Conservation (phyloP, 2,329 filamentous ascomycete species). For the Cryphonectria radicalis region DNA sequence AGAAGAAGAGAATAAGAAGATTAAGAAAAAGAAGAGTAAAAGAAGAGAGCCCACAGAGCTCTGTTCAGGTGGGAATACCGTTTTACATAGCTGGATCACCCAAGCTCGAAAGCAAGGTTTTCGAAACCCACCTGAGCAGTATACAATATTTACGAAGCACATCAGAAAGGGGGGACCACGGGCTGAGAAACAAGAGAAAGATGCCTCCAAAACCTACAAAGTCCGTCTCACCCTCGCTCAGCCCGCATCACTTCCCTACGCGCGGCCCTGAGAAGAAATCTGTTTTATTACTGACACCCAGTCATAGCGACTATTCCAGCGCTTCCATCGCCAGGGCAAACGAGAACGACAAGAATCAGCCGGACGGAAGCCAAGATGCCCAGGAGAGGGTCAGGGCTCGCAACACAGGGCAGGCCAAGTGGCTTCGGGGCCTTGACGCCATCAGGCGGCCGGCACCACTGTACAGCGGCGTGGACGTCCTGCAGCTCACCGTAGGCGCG, state of each 20-base stretch:
- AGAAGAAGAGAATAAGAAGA: not conserved
- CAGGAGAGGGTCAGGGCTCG: not conserved
- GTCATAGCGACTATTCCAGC: not conserved
- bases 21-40: not conserved
- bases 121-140: not conserved
- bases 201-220: not conserved
- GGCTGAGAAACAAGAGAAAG: not conserved
- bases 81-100: not conserved
- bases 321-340: not conserved
- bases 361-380: not conserved
- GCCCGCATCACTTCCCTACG: not conserved
- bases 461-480: not conserved
- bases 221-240: not conserved
- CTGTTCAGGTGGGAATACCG: not conserved
- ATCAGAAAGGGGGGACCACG: not conserved
- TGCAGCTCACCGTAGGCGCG: not conserved
- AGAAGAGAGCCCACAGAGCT: not conserved
- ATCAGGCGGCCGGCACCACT: conserved; percentile 1
- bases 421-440: not conserved
- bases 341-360: not conserved
- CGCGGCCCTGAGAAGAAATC: not conserved
- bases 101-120: not conserved
- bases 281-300: not conserved
- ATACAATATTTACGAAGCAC: not conserved
- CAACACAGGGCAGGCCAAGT: not conserved